Conservation (phyloP, 78 protist species). For the Polysphondylium violaceum region DNA sequence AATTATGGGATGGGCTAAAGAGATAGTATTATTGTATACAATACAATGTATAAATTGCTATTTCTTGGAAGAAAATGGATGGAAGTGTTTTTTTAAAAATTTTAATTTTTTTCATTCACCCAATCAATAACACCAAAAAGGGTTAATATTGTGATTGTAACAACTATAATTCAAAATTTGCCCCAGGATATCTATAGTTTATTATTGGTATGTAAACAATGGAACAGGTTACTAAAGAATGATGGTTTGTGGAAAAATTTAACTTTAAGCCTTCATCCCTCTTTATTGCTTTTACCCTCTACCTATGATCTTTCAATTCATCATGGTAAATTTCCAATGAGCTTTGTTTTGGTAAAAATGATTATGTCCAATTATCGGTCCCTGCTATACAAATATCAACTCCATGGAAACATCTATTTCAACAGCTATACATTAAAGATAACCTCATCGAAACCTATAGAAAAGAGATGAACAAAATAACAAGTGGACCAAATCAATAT, state of each 20-base stretch:
- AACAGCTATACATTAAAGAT: no score
- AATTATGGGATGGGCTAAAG: no score
- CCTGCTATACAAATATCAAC: no score
- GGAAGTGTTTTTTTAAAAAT: no score
- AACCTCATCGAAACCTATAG: not conserved
- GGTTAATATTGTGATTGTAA: no score
- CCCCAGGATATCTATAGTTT: not conserved
- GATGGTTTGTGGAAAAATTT: not conserved
- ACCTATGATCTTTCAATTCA: not conserved
- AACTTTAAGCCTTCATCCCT: not conserved
- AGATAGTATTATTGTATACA: no score
- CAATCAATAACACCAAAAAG: no score
- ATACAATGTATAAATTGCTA: no score
- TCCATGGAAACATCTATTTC: not conserved
- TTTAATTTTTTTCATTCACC: no score
- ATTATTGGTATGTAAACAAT: not conserved
- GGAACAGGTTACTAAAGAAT: not conserved
- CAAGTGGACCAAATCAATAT: not conserved
- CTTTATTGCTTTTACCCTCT: not conserved
- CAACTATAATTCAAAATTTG: no score
- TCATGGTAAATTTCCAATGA: not conserved
- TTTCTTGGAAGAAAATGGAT: no score
- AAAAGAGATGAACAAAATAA: not conserved
- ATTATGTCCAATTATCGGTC: no score
- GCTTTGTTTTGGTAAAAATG: not conserved